Conservation (phyloP, 2,329 filamentous ascomycete species). For the Aspergillus texensis region DNA sequence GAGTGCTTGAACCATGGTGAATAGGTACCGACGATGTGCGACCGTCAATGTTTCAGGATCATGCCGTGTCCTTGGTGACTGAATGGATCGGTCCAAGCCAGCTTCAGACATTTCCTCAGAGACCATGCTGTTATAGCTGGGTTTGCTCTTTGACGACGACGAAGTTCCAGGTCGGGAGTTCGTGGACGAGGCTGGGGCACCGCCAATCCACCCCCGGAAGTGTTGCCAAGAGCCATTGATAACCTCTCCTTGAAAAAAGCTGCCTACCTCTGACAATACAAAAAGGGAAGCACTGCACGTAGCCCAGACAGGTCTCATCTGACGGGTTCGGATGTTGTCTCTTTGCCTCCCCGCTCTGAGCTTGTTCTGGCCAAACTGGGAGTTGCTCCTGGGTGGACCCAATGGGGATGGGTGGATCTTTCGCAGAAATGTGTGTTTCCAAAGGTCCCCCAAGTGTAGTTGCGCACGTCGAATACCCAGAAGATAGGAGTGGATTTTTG, state of each 20-base stretch:
- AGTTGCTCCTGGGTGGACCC: constrained; percentile 64
- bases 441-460: constrained; percentile 79
- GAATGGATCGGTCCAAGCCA: constrained; percentile 15
- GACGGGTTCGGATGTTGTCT: constrained; percentile 63
- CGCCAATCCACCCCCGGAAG: constrained; percentile 74
- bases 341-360: constrained; percentile 66
- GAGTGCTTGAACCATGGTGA: constrained; percentile 57
- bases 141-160: constrained; percentile 29
- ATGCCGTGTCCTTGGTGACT: constrained; percentile 50
- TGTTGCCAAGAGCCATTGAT: constrained; percentile 79
- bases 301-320: constrained; percentile 85
- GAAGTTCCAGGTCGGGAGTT: constrained; percentile 44
- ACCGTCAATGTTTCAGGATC: constrained; percentile 84
- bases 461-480: constrained; percentile 84
- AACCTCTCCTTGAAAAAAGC: constrained; percentile 88
- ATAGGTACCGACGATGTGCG: constrained; percentile 77
- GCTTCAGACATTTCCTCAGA: constrained; percentile 15
- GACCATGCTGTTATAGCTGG: constrained; percentile 4
- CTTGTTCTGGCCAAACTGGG: constrained; percentile 61
- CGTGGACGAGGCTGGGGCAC: constrained; percentile 31
- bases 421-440: constrained; percentile 80
- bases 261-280: constrained; percentile 82
- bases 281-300: constrained; percentile 85
- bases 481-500: constrained; percentile 83
- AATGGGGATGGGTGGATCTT: constrained; percentile 75